Conservation (phyloP, 176 grass and related monocot genomes). For the Eleusine indica region DNA sequence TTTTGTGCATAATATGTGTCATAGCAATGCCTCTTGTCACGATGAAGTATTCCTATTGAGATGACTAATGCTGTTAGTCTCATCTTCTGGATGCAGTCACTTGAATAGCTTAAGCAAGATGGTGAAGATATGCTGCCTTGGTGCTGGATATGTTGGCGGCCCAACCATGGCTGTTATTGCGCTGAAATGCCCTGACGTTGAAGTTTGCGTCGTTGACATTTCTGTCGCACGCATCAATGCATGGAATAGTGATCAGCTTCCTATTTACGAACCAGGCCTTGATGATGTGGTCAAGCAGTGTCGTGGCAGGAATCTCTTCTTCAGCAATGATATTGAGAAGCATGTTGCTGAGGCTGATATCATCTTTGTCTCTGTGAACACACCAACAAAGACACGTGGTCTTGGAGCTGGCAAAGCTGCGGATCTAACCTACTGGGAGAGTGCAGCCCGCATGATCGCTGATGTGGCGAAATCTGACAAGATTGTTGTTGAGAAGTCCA, state of each 20-base stretch:
- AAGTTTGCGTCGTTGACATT: constrained; percentile 44
- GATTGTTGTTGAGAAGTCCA: constrained; percentile 75
- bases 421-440: constrained; percentile 75
- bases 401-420: constrained; percentile 72
- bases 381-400: constrained; percentile 68
- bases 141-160: constrained; percentile 47
- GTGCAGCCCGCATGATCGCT: constrained; percentile 71
- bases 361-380: constrained; percentile 58
- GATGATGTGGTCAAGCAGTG: constrained; percentile 46
- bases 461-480: constrained; percentile 70
- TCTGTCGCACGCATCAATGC: constrained; percentile 38
- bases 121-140: constrained; percentile 50
- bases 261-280: constrained; percentile 47
- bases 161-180: constrained; percentile 52
- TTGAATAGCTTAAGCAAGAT: constrained; percentile 26
- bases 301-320: constrained; percentile 44
- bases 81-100: not conserved
- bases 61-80: constrained; percentile 1
- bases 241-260: constrained; percentile 48
- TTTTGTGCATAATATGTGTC: constrained; percentile 1
- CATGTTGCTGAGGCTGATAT: constrained; percentile 47
- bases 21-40: not conserved
- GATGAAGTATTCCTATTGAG: not conserved
- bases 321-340: constrained; percentile 46
- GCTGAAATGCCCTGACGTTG: constrained; percentile 40